A percentile compares a stretch with the other conserved stretches of the same genome.
phyloP scores from a whole-genome alignment of 805 yeast genomes.

The Candida quercuum region DNA sequence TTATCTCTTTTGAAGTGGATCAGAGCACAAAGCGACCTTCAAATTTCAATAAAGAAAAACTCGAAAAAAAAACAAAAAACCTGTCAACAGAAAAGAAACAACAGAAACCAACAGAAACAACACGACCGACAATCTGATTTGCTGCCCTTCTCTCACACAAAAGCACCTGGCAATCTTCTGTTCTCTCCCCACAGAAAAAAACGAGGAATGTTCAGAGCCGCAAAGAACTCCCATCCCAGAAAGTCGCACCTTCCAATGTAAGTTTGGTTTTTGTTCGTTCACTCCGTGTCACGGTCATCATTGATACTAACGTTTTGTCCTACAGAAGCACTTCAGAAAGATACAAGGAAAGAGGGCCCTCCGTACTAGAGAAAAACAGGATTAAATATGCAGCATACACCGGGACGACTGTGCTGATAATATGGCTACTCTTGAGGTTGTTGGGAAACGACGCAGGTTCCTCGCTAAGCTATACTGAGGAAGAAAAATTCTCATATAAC shows the following conservation, averaged over 20 bases:
- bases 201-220: constrained; percentile 10
- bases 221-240: constrained; percentile 31
- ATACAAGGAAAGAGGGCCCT: constrained; percentile 7
- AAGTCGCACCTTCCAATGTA: constrained; percentile 45
- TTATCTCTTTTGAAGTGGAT: too few relatives aligned
- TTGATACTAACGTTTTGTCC: too few relatives aligned
- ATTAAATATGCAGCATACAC: background rate
- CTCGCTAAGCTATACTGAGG: constrained; percentile 5
- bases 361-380: background rate
- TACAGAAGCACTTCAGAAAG: too few relatives aligned
- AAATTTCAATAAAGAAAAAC: too few relatives aligned
- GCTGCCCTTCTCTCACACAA: too few relatives aligned
- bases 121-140: too few relatives aligned
- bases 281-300: too few relatives aligned
- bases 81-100: too few relatives aligned
- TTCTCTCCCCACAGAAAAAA: too few relatives aligned
- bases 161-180: background rate
- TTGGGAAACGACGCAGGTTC: background rate
- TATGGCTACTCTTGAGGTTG: background rate
- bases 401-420: background rate
- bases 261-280: constrained; percentile 17
- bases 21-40: too few relatives aligned
- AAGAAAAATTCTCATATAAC: constrained; percentile 8
- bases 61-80: too few relatives aligned
- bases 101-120: too few relatives aligned